Conservation (phyloP, 768 basidiomycete genomes). For the Collybia sordida region DNA sequence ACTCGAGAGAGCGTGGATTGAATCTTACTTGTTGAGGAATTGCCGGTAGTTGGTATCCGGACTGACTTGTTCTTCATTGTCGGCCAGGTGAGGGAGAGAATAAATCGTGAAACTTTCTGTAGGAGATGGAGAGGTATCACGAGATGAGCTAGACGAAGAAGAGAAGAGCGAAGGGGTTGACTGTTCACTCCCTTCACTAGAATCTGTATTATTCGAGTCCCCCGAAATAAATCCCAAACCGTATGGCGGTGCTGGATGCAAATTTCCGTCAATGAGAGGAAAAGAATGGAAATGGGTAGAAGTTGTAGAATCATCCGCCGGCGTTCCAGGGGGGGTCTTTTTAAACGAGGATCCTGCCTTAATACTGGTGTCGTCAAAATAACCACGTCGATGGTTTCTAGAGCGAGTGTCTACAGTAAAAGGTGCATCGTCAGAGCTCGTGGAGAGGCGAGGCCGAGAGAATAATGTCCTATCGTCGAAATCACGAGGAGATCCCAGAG, state of each 20-base stretch:
- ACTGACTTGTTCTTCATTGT: slow-evolving; percentile 17
- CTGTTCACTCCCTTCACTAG: slow-evolving; percentile 30
- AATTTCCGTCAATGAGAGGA: slow-evolving; percentile 20
- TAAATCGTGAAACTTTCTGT: slow-evolving; percentile 27
- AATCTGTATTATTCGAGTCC: slow-evolving; percentile 7
- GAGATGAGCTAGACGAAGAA: slow-evolving; percentile 39
- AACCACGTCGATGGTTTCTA: slow-evolving; percentile 60
- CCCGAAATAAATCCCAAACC: neutral
- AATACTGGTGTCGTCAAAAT: slow-evolving; percentile 41
- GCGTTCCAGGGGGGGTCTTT: slow-evolving; percentile 51
- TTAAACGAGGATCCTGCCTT: slow-evolving; percentile 29
- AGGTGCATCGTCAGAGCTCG: slow-evolving; percentile 27
- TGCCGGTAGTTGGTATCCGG: slow-evolving; percentile 53
- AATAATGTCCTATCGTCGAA: slow-evolving; percentile 31
- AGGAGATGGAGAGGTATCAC: slow-evolving; percentile 42
- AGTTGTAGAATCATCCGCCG: slow-evolving; percentile 27
- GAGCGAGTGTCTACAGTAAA: slow-evolving; percentile 21
- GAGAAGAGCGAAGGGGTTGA: slow-evolving; percentile 50
- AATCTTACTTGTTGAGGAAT: slow-evolving; percentile 61
- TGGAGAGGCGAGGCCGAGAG: slow-evolving; percentile 9
- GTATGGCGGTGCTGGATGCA: neutral
- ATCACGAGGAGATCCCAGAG: slow-evolving; percentile 55
- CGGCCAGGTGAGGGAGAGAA: slow-evolving; percentile 13
- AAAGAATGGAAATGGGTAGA: slow-evolving; percentile 36
- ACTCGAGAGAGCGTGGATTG: neutral